Conservation (phyloP, 177 flowering plant species). For the Vitis hybrid region DNA sequence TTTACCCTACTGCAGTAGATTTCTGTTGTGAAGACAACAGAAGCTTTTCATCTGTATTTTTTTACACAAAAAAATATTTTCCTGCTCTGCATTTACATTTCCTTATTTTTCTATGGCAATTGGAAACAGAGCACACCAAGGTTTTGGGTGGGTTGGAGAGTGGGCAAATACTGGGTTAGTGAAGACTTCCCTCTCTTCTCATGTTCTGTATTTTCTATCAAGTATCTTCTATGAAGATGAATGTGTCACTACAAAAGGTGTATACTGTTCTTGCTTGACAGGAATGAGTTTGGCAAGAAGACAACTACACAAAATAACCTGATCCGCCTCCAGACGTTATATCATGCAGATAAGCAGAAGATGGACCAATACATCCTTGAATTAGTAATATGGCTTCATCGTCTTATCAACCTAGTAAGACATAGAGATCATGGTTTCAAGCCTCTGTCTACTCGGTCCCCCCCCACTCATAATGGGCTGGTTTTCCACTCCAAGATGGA, state of each 20-base stretch:
- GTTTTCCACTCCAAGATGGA: constrained; percentile 17
- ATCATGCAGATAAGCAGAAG: constrained; percentile 77
- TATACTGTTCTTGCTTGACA: constrained; percentile 21
- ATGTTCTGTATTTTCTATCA: neutral
- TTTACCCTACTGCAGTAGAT: too few relatives aligned
- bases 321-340: constrained; percentile 75
- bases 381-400: constrained; percentile 71
- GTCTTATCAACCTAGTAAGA: constrained; percentile 46
- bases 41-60: neutral
- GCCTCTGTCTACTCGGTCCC: constrained; percentile 40
- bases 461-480: constrained; percentile 37
- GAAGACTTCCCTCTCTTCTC: constrained; percentile 6
- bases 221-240: neutral
- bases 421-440: constrained; percentile 46
- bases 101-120: constrained; percentile 7
- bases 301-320: constrained; percentile 27
- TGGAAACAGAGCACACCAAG: constrained; percentile 81
- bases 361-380: constrained; percentile 65
- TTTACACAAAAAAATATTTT: neutral
- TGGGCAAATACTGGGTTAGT: constrained; percentile 90
- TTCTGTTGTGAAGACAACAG: too few relatives aligned
- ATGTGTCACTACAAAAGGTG: neutral
- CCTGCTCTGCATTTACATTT: neutral
- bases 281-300: constrained; percentile 57
- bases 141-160: constrained; percentile 98